Base-by-base conservation (phyloP, 164 flowering plant species). In the Tetracentron sinense region DNA sequence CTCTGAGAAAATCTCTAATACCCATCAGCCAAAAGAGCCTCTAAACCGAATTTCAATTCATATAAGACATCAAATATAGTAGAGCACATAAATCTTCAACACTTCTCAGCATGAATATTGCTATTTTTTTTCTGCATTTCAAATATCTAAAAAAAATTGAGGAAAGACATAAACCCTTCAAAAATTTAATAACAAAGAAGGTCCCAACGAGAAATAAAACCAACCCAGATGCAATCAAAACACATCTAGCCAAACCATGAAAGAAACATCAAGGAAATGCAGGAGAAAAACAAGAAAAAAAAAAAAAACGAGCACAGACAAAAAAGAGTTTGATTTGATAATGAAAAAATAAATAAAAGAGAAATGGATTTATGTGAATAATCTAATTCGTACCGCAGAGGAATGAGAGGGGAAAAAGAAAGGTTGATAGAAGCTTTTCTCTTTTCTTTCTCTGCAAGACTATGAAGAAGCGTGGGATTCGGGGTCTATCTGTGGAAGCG, bases 401-500 rank as follows among this genome's bases (percentile, higher is more conserved):
- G n/a, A n/a, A n/a, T n/a, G n/a, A n/a, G n/a, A 27, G 23, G 44
- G 50, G 31, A 2, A 42, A 30, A 16, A 16, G 15, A n/a, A n/a
- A 25, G 11, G 12, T n/a, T 42, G 61, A 31, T 47, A 5, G 21
- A 57, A 28, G 15, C 54, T n/a, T n/a, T n/a, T 29, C 25, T 44
- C 25, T 6, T 38, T 3, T 29, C n/a, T 26, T 30, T 33, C 57
- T 63, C 66, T 62, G 44, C 44, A 38, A 38, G 8, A 38, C 46
- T 47, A 21, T 21, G 14, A 19, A 2, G 28, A 19, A 17, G 72
- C 76, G 76, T 21, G 57, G 51, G 62, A 55, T 64, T 72, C 69
- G 78, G 78, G n/a, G 72, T 67, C 73, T 53, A 3, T 48, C 81
- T 52, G 68, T 58, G n/a, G 81, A 72, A 72, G 71, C 81, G 79